Percentiles rank a stretch among this genome's conserved stretches.
Conservation (phyloP, 192 early-diverging fungal species). For the Phlyctochytrium planicorne region DNA sequence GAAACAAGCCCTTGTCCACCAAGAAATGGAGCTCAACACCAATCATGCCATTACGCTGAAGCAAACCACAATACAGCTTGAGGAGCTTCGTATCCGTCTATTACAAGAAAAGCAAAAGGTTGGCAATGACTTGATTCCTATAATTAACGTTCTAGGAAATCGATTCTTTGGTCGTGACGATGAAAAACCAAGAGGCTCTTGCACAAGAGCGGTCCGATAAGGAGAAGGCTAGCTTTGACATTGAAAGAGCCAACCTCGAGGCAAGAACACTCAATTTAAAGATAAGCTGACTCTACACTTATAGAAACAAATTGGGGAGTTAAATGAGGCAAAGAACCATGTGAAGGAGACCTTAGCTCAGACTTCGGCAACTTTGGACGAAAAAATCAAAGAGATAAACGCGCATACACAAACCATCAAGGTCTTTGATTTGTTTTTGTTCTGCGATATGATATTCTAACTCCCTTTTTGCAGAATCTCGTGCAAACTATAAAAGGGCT, state of each 20-base stretch:
- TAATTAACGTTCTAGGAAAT: neutral
- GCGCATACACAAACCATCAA: slow-evolving; percentile 43
- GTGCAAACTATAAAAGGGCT: slow-evolving; percentile 30
- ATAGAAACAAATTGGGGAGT: slow-evolving; percentile 36
- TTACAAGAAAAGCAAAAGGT: neutral
- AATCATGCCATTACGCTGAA: neutral
- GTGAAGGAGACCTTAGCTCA: slow-evolving; percentile 23
- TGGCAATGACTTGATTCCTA: neutral
- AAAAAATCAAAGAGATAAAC: slow-evolving; percentile 58
- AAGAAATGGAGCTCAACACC: slow-evolving; percentile 19
- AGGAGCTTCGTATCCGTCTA: slow-evolving; percentile 58
- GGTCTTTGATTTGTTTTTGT: slow-evolving; percentile 8
- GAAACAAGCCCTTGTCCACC: neutral
- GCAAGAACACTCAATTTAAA: too few species aligned
- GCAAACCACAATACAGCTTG: slow-evolving; percentile 27
- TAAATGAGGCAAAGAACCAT: slow-evolving; percentile 31
- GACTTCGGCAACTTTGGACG: slow-evolving; percentile 30
- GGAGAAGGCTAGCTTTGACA: neutral
- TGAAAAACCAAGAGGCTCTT: neutral
- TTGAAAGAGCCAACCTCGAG: slow-evolving; percentile 14
- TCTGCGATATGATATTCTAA: neutral
- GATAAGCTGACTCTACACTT: too few species aligned
- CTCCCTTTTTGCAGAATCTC: slow-evolving; percentile 2
- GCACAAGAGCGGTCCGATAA: neutral
- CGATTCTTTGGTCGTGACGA: neutral